Evolutionary conservation across 2,329 filamentous ascomycete genomes (phyloP).

Genomic region (Scedosporium dehoogii): DNA sequence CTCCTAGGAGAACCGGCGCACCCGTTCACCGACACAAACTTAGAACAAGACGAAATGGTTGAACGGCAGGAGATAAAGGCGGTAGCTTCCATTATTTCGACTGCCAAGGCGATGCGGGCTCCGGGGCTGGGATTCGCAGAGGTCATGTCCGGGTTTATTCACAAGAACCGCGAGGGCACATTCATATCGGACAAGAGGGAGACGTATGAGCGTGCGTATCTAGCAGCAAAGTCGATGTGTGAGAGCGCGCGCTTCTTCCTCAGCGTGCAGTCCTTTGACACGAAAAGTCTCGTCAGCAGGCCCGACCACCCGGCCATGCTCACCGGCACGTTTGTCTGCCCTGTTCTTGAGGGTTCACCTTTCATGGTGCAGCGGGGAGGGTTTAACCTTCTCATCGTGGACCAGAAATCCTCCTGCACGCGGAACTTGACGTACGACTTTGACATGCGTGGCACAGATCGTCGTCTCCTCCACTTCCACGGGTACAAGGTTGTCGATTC

Average conservation of each 20-base stretch:
- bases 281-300: conserved; percentile 29
- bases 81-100: conserved; percentile 25
- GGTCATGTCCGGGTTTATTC: conserved; percentile 54
- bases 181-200: conserved; percentile 33
- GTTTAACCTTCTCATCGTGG: conserved; percentile 46
- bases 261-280: conserved; percentile 46
- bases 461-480: conserved; percentile 44
- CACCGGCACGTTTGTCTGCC: conserved; percentile 50
- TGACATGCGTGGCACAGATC: conserved; percentile 45
- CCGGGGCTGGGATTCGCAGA: conserved; percentile 52
- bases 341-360: conserved; percentile 43
- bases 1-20: conserved; percentile 43
- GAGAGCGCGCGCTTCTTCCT: conserved; percentile 50
- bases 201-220: conserved; percentile 43
- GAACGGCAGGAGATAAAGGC: conserved; percentile 26
- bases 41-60: conserved; percentile 15
- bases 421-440: conserved; percentile 53
- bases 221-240: conserved; percentile 40
- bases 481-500: conserved; percentile 55
- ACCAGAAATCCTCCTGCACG: conserved; percentile 44
- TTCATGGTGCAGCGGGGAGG: conserved; percentile 50
- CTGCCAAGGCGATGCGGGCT: conserved; percentile 32
- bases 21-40: conserved; percentile 11
- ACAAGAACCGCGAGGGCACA: conserved; percentile 31
- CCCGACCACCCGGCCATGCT: conserved; percentile 41